Evolutionary conservation across 495 filamentous ascomycete species (phyloP).

Genomic region (Cercophora sp.): DNA sequence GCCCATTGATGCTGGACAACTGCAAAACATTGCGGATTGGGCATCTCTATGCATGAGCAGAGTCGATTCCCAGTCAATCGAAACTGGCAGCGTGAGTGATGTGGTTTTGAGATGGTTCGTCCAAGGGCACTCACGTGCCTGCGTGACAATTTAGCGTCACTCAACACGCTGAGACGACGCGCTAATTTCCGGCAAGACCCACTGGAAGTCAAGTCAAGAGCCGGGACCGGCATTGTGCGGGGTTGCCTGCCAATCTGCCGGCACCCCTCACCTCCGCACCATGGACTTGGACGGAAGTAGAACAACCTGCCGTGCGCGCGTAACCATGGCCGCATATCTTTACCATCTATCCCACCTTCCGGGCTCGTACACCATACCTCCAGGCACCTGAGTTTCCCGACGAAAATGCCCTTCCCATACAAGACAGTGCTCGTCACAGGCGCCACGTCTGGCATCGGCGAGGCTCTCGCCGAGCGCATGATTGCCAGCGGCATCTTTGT

Average conservation of each 20-base stretch:
- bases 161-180: not conserved
- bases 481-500: slow-evolving; percentile 57
- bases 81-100: too few species aligned
- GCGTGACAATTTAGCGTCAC: not conserved
- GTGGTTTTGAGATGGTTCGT: not conserved
- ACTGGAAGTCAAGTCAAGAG: too few species aligned
- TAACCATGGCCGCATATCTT: too few species aligned
- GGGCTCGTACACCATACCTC: too few species aligned
- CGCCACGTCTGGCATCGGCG: slow-evolving; percentile 69
- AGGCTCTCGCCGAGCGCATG: slow-evolving; percentile 59
- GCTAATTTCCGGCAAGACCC: not conserved
- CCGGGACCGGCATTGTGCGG: not conserved
- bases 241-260: not conserved
- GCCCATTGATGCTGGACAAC: too few species aligned
- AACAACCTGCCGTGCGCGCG: too few species aligned
- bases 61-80: too few species aligned
- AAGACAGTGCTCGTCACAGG: slow-evolving; percentile 68
- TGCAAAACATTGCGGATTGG: too few species aligned
- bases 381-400: not conserved
- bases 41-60: too few species aligned
- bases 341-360: too few species aligned
- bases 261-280: not conserved
- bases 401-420: slow-evolving; percentile 56
- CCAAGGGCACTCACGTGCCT: not conserved
- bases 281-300: too few species aligned